A percentile compares a stretch with the other conserved stretches of the same genome.
These are phyloP conservation scores for Fusarium secorum DNA, from an alignment of 2,329 filamentous ascomycete genomes.

Conservation along the genomic window DNA sequence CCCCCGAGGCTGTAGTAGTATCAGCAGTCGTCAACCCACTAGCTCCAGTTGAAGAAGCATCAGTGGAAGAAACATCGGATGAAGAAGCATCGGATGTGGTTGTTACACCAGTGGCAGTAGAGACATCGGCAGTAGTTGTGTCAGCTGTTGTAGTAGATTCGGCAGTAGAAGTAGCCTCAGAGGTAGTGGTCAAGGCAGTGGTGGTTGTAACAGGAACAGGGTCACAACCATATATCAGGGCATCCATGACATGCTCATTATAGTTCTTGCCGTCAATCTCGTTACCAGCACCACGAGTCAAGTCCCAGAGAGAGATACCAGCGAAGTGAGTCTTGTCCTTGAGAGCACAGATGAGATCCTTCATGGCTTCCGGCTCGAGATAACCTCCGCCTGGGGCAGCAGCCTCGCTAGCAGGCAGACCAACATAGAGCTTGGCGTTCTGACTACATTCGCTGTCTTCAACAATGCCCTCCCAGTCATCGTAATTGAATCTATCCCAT, in stretches of 20 bases:
- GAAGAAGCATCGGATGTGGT: background rate
- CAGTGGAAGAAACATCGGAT: background rate
- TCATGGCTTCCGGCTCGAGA: constrained; percentile 45
- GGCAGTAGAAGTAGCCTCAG: constrained; percentile 12
- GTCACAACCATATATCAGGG: constrained; percentile 49
- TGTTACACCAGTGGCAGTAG: background rate
- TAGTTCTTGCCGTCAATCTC: constrained; percentile 46
- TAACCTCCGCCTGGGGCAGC: constrained; percentile 46
- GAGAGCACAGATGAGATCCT: constrained; percentile 51
- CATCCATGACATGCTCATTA: constrained; percentile 48
- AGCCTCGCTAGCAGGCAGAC: constrained; percentile 48
- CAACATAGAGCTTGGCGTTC: constrained; percentile 56
- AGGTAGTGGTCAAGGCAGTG: constrained; percentile 20
- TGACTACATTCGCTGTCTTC: constrained; percentile 46
- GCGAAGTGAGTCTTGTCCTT: constrained; percentile 51
- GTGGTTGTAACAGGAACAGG: constrained; percentile 39
- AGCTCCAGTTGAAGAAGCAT: background rate
- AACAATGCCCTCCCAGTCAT: constrained; percentile 51
- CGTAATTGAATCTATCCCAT: constrained; percentile 52
- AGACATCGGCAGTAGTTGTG: constrained; percentile 2
- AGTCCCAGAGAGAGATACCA: constrained; percentile 58
- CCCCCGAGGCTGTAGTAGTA: background rate
- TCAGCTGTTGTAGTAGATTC: constrained; percentile 11
- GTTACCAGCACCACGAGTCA: constrained; percentile 47
- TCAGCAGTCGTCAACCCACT: constrained; percentile 2